Evolutionary conservation across 176 grass and related monocot species (phyloP).

Genomic region (Carex parvula): DNA sequence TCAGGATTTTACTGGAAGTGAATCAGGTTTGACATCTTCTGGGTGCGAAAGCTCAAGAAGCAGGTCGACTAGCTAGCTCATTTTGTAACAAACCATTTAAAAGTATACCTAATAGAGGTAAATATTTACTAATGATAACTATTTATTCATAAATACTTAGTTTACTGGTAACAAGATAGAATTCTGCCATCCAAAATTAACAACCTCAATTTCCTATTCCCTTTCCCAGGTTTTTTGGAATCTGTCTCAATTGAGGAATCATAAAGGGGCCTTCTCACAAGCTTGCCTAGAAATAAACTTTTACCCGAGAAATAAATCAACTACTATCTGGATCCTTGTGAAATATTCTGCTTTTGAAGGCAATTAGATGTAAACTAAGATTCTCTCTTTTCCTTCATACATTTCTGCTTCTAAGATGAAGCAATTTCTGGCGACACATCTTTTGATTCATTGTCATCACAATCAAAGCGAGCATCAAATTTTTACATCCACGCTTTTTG

Average conservation of each 20-base stretch:
- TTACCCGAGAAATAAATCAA: not conserved
- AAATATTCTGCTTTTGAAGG: not conserved
- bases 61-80: constrained; percentile 2
- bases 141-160: not conserved
- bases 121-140: not conserved
- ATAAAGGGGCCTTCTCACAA: not conserved
- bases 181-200: not conserved
- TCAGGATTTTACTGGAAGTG: constrained; percentile 21
- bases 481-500: not conserved
- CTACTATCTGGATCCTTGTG: not conserved
- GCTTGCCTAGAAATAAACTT: constrained; percentile 11
- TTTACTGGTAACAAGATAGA: not conserved
- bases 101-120: not conserved
- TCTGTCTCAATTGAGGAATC: not conserved
- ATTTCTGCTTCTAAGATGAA: not conserved
- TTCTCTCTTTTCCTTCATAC: not conserved
- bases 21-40: constrained; percentile 6
- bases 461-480: not conserved
- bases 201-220: not conserved
- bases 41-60: constrained; percentile 23
- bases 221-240: constrained; percentile 1
- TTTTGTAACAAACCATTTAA: not conserved
- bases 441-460: not conserved
- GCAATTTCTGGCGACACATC: not conserved
- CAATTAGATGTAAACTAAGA: not conserved